Evolutionary conservation across 805 yeast genomes (phyloP), one percentile per base, ranked within the genome.

Genomic region (Yamadazyma olivae): DNA sequence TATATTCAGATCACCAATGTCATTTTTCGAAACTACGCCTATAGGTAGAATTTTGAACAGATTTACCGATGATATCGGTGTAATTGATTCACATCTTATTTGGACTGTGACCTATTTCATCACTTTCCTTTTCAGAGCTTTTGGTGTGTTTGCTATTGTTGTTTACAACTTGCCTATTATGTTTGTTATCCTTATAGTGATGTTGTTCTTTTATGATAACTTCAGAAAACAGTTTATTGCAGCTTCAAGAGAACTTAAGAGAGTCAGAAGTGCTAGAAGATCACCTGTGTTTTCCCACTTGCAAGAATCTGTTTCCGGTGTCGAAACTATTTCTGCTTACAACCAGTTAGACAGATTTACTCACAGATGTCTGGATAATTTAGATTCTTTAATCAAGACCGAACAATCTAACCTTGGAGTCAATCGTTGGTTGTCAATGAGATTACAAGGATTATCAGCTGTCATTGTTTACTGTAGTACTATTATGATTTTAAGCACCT

Each of bases 21-120:
- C 64, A 12, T 64, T 63, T 36, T 64, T 64, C 34, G 71, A 64
- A 39, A 62, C 68, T 14, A 64, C 71, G 1, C 71, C 71, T 2
- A 49, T 61, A 21, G 71, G 70, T 3, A 44, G 69, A 43, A 57
- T 64, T 22, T 51, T 64, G 50, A 64, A 64, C 39, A 49, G 70
- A 39, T 64, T 64, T 37, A 47, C 70, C 5, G 67, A 63, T 20
- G 71, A 64, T 41, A 57, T 64, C 5, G 49, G 50, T 30, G 48
- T 48, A 3, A 51, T 64, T 33, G 70, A 65, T 41, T 51, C 53
- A 37, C 56, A 53, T 27, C 45, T 64, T 7, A 50, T 60, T 19
- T 63, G 68, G 67, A 40, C 53, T 13, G 44, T 62, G 19, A 50
- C 51, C 17, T 44, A 42, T 18, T 53, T 61, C 36, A 46, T 50